Conservation (phyloP, 768 basidiomycete species). For the Crassisporium funariophilum region DNA sequence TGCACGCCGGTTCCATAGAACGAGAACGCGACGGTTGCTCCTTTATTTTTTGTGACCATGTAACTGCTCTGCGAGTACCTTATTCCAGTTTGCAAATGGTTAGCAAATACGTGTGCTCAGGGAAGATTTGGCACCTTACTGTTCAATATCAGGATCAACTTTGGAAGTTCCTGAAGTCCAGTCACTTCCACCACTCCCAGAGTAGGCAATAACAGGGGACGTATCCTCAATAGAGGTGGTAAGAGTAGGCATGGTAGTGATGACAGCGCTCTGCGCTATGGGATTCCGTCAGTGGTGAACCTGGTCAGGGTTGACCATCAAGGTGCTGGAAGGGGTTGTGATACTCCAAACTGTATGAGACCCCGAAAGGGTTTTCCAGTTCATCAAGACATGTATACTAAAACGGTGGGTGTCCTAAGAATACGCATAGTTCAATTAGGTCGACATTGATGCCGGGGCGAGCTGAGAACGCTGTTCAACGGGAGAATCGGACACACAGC, state of each 20-base stretch:
- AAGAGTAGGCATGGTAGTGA: constrained; percentile 24
- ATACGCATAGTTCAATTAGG: too few relatives aligned
- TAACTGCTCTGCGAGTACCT: constrained; percentile 43
- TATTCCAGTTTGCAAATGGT: neutral
- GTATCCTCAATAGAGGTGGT: constrained; percentile 32
- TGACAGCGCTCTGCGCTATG: too few relatives aligned
- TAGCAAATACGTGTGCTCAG: neutral
- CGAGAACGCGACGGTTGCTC: constrained; percentile 38
- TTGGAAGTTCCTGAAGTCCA: constrained; percentile 20
- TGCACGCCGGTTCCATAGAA: constrained; percentile 54
- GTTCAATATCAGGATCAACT: constrained; percentile 7
- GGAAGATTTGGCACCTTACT: neutral
- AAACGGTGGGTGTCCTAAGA: too few relatives aligned
- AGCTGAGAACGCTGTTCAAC: too few relatives aligned
- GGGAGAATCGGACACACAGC: too few relatives aligned
- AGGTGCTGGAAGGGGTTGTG: too few relatives aligned
- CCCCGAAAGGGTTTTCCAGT: too few relatives aligned
- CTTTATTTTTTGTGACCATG: constrained; percentile 33
- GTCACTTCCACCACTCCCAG: constrained; percentile 5
- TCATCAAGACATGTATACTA: too few relatives aligned
- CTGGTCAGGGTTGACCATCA: too few relatives aligned
- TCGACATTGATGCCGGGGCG: too few relatives aligned
- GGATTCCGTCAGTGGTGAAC: too few relatives aligned
- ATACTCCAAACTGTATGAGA: too few relatives aligned
- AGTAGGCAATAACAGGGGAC: constrained; percentile 26